Base-by-base conservation (phyloP, 2,329 filamentous ascomycete genomes). In the Aquanectria penicillioides region DNA sequence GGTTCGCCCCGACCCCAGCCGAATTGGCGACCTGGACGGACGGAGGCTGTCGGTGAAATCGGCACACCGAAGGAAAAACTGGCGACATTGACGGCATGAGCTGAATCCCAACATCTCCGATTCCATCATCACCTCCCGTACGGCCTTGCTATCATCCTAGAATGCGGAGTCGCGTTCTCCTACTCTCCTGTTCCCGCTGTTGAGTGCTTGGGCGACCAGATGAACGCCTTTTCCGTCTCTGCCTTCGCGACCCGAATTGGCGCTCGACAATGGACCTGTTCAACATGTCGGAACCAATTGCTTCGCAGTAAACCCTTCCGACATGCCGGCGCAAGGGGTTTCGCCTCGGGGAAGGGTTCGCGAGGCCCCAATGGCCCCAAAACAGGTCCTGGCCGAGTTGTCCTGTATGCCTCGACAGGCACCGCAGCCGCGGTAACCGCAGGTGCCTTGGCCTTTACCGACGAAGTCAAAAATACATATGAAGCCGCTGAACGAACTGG, bases 391-490 rank as follows among this genome's bases (percentile, higher is more conserved):
- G 64, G 67, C 29, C 69, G 71, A 41, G 64, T 73, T 8, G 68
- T 85, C 13, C 70, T 86, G 23, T 77, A 83, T 33, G 81, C 84
- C 12, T 81, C 84, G 6, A 77, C 80, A 2, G 81, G 83, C 13
- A 81, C 77, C 17, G 83, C 78, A 3, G 82, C 79, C 17, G 83
- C 78, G 3, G 75, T 80, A 9, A 78, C 79, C 10, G 79, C 78
- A n/a, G 78, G 79, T 6, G 75, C 78, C 4, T 69, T 86, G 23
- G 82, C 83, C 18, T 87, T 88, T 61, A 81, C 81, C 23, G 86
- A 89, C 73, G 88, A 97, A 65, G 87, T 93, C 64, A 91, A 89
- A 74, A 88, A 92, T 78, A 83, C 85, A 28, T 94, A 92, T 72
- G 86, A 89, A 49, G 91, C 92, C 10, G 86, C 86, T 2, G 89